These are phyloP conservation scores for Salix brachista DNA, from an alignment of 345 rosid genomes.

Conservation along the genomic window DNA sequence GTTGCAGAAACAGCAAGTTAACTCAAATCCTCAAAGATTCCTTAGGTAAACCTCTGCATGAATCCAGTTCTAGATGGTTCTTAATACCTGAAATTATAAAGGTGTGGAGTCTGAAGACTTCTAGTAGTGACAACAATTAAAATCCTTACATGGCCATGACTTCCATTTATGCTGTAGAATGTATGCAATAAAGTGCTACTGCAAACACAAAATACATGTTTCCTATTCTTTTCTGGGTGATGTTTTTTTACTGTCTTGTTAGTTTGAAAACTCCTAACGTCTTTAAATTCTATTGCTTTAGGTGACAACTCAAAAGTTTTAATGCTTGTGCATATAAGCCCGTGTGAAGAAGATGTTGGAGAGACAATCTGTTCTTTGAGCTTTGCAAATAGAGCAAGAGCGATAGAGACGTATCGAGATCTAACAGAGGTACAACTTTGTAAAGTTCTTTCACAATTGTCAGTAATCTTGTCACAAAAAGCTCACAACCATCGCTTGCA, in stretches of 20 bases:
- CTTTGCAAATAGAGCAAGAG: conserved; percentile 85
- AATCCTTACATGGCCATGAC: not conserved
- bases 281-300: conserved; percentile 22
- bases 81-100: too few species aligned
- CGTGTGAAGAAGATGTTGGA: conserved; percentile 62
- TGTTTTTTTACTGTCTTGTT: not conserved
- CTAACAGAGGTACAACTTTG: conserved; percentile 43
- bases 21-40: conserved; percentile 97
- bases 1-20: conserved; percentile 94
- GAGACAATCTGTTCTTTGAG: conserved; percentile 81
- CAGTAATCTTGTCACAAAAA: not conserved
- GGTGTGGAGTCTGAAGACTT: not conserved
- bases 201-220: not conserved
- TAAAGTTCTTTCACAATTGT: not conserved
- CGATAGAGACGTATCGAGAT: conserved; percentile 57
- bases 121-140: not conserved
- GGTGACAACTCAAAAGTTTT: conserved; percentile 77
- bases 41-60: conserved; percentile 47
- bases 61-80: not conserved
- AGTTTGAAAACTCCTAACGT: not conserved
- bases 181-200: not conserved
- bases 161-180: not conserved
- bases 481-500: conserved; percentile 6
- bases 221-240: not conserved
- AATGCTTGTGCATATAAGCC: conserved; percentile 90